These are phyloP conservation scores for Eutrema heterophyllum DNA, from an alignment of 345 rosid species.

Conservation along the genomic window DNA sequence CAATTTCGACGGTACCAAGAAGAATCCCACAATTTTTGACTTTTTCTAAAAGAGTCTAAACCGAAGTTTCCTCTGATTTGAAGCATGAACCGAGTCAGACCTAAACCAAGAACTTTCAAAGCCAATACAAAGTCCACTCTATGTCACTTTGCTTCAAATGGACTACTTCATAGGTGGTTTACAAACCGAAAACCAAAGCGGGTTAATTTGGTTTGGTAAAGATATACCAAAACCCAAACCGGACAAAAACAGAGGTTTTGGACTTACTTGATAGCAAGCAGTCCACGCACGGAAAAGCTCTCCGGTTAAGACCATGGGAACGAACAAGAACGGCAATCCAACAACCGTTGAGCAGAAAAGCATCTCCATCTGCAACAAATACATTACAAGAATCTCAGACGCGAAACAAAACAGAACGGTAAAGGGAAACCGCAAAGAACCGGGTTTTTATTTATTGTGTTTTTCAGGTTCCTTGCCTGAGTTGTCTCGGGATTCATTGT, in stretches of 20 bases:
- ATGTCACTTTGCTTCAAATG: slow-evolving; percentile 8
- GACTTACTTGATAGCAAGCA: slow-evolving; percentile 79
- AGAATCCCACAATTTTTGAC: slow-evolving; percentile 10
- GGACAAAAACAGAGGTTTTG: not conserved
- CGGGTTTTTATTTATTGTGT: not conserved
- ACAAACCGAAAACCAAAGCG: not conserved
- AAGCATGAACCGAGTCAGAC: not conserved
- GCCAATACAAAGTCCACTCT: not conserved
- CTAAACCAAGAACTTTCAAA: slow-evolving; percentile 1
- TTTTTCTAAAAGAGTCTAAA: not conserved
- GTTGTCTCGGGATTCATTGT: slow-evolving; percentile 89
- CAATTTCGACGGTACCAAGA: not conserved
- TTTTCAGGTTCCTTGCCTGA: slow-evolving; percentile 38
- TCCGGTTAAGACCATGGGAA: slow-evolving; percentile 95
- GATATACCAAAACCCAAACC: not conserved
- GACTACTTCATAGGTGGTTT: not conserved
- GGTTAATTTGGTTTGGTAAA: not conserved
- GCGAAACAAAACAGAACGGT: not conserved
- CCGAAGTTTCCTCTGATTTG: not conserved
- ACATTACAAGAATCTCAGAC: slow-evolving; percentile 6
- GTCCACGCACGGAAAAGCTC: slow-evolving; percentile 91
- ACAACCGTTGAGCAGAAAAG: slow-evolving; percentile 90
- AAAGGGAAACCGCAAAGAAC: not conserved
- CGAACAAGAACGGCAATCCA: slow-evolving; percentile 84
- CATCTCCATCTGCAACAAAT: slow-evolving; percentile 72